phyloP scores from a whole-genome alignment of 2,329 filamentous ascomycete genomes.

The Gliomastix tumulicola region DNA sequence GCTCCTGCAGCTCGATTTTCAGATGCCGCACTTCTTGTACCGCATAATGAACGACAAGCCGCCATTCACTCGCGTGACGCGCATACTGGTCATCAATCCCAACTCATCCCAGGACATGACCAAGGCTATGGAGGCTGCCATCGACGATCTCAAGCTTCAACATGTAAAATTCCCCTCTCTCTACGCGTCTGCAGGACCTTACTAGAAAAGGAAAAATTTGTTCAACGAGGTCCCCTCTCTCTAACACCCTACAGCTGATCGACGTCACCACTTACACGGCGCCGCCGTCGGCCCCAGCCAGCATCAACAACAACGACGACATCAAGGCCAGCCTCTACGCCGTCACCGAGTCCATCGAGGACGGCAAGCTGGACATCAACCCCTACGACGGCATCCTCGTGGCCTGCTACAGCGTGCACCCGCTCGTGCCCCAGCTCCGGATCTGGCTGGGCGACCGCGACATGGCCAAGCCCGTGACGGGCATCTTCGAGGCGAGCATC shows the following conservation, averaged over 20 bases:
- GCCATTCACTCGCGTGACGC: too few species aligned
- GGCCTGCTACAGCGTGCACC: conserved; percentile 83
- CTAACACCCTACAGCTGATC: conserved; percentile 23
- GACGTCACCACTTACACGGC: conserved; percentile 60
- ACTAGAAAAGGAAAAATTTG: too few species aligned
- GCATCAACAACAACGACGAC: conserved; percentile 72
- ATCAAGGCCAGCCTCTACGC: conserved; percentile 55
- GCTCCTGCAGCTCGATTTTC: too few species aligned
- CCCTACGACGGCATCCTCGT: conserved; percentile 72
- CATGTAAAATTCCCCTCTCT: conserved; percentile 16
- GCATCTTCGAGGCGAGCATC: conserved; percentile 85
- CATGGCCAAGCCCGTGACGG: conserved; percentile 30
- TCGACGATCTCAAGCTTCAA: conserved; percentile 32
- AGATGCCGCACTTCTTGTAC: too few species aligned
- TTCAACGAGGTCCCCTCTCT: neutral
- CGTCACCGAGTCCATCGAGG: conserved; percentile 49
- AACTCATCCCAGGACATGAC: conserved; percentile 74
- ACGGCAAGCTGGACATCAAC: conserved; percentile 25
- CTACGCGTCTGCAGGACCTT: neutral
- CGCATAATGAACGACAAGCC: neutral
- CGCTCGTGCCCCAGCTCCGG: conserved; percentile 47
- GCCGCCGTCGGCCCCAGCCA: conserved; percentile 53
- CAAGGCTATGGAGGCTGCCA: conserved; percentile 46
- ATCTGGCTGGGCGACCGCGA: too few species aligned
- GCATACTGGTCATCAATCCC: conserved; percentile 69